Conservation (phyloP, 805 yeast genomes). For the Brettanomyces sp. region DNA sequence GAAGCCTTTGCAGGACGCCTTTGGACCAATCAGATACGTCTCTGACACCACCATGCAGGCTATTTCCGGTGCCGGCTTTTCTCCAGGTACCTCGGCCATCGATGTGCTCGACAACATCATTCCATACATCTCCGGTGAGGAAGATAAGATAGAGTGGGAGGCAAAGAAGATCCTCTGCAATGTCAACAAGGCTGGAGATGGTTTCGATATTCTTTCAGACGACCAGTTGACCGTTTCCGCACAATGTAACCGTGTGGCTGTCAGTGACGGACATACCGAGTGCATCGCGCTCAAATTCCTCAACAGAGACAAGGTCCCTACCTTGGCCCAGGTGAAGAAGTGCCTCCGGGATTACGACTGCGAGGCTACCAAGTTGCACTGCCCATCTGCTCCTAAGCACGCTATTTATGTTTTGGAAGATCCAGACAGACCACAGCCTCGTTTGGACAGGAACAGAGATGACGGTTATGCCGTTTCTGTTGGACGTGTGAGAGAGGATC, state of each 20-base stretch:
- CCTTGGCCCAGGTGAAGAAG: conserved; percentile 68
- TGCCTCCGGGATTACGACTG: conserved; percentile 66
- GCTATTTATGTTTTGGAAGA: conserved; percentile 89
- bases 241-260: conserved; percentile 95
- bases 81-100: conserved; percentile 95
- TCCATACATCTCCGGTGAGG: conserved; percentile 94
- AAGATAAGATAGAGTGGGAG: conserved; percentile 98
- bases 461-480: conserved; percentile 90
- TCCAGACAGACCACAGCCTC: conserved; percentile 92
- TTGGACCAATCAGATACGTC: conserved; percentile 83
- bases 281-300: conserved; percentile 82
- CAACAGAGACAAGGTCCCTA: conserved; percentile 66
- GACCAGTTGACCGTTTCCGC: conserved; percentile 83
- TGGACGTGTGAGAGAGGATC: conserved; percentile 89
- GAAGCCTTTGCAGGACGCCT: conserved; percentile 81
- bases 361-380: conserved; percentile 71
- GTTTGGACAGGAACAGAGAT: conserved; percentile 94
- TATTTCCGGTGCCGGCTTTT: conserved; percentile 95
- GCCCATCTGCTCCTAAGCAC: conserved; percentile 89
- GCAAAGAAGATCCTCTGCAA: conserved; percentile 87
- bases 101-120: conserved; percentile 91
- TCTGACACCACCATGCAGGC: conserved; percentile 94
- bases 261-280: conserved; percentile 96
- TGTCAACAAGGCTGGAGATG: conserved; percentile 39
- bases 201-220: conserved; percentile 49